Conservation (phyloP, 1,284 basidiomycete genomes). For the Lentinula novae-zelandiae region DNA sequence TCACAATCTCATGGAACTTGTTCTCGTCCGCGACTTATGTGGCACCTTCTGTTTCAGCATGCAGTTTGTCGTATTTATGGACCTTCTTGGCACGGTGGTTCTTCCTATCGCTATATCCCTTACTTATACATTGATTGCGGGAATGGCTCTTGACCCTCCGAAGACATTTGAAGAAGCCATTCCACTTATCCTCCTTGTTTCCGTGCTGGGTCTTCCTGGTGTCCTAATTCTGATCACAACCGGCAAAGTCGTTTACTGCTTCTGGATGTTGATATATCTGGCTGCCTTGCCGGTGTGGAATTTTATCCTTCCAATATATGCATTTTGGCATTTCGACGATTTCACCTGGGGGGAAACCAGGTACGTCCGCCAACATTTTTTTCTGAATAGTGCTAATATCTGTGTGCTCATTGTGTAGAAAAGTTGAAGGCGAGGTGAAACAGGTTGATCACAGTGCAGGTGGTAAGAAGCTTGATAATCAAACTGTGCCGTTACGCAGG, state of each 20-base stretch:
- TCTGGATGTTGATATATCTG: constrained; percentile 98
- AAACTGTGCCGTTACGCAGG: constrained; percentile 81
- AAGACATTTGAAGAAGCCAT: constrained; percentile 89
- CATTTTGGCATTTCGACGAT: constrained; percentile 99
- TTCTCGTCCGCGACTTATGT: constrained; percentile 93
- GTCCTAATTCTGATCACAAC: constrained; percentile 93
- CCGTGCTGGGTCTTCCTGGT: constrained; percentile 92
- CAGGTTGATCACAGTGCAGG: constrained; percentile 74
- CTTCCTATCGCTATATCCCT: constrained; percentile 92
- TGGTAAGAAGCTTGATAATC: constrained; percentile 51
- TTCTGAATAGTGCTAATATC: constrained; percentile 10
- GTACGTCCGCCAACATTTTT: constrained; percentile 37
- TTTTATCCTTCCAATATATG: constrained; percentile 89
- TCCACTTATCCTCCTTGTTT: constrained; percentile 85
- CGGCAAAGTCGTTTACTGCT: constrained; percentile 90
- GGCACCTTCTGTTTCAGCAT: constrained; percentile 96
- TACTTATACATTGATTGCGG: constrained; percentile 86
- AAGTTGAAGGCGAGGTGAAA: constrained; percentile 88
- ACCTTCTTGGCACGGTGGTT: constrained; percentile 93
- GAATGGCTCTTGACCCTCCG: constrained; percentile 81
- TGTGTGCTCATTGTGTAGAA: constrained; percentile 46
- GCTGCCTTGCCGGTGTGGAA: constrained; percentile 94
- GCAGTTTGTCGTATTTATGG: constrained; percentile 99
- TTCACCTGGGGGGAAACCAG: constrained; percentile 99
- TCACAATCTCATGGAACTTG: constrained; percentile 99